Evolutionary conservation across 2,329 filamentous ascomycete genomes (phyloP).

Genomic region (Botrytis pseudocinerea): DNA sequence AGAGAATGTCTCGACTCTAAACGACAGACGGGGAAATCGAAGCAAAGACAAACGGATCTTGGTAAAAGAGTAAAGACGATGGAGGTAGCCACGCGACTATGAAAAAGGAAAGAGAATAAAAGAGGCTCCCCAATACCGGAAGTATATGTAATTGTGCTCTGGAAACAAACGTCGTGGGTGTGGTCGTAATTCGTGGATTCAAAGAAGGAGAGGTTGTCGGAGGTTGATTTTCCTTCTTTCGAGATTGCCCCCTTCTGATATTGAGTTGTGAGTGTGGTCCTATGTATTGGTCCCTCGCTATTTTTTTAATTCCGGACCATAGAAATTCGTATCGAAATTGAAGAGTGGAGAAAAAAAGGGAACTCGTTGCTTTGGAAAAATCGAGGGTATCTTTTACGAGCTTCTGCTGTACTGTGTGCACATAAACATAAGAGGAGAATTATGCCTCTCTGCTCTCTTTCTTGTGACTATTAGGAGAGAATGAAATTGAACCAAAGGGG

Average conservation of each 20-base stretch:
- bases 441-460: neutral
- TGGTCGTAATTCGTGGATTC: slow-evolving; percentile 9
- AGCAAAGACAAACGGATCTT: slow-evolving; percentile 10
- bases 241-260: slow-evolving; percentile 20
- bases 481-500: neutral
- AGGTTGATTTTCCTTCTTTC: neutral
- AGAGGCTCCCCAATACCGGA: neutral
- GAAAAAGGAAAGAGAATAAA: neutral
- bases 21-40: slow-evolving; percentile 7
- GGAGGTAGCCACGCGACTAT: slow-evolving; percentile 24
- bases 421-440: neutral
- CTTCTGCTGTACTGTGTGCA: neutral
- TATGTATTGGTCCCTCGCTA: slow-evolving; percentile 16
- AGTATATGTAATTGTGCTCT: slow-evolving; percentile 1
- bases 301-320: slow-evolving; percentile 18
- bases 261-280: neutral
- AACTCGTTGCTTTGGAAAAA: slow-evolving; percentile 5
- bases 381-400: slow-evolving; percentile 5
- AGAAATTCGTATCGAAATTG: slow-evolving; percentile 22
- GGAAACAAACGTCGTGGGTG: slow-evolving; percentile 15
- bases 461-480: neutral
- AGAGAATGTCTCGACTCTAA: neutral
- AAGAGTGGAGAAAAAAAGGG: slow-evolving; percentile 19
- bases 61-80: slow-evolving; percentile 1
- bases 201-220: slow-evolving; percentile 1